Base-by-base conservation (phyloP, 441 rosid species). In the Flueggea neowawraea region DNA sequence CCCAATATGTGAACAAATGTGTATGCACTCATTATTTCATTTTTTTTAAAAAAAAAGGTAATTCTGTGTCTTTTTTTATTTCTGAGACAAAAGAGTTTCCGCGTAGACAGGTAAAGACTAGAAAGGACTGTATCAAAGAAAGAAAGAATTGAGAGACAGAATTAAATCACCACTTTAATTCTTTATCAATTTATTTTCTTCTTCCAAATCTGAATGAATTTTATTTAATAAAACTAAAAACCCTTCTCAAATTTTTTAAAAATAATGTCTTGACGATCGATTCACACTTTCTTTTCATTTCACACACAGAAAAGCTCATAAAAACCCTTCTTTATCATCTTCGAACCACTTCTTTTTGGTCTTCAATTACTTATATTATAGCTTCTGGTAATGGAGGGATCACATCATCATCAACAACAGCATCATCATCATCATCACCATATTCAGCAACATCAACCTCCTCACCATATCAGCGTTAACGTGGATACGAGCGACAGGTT, bases 51-150 rank as follows among this genome's bases (percentile, higher is more conserved):
- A 3, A 5, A 36, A 36, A 36, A 36, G 4, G 41, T 3, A 8
- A 36, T 36, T 8, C 41, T 36, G 9, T 36, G 3, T 36, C 9
- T 36, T 8, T 36, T 5, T 36, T 36, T 36, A 5, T 36, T 8
- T 36, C 41, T 36, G 7, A 36, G 41, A 36, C 41, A 5, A 8
- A 36, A 36, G 41, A 63, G 88, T 86, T 87, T 81, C 63, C 97
- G 96, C 98, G 98, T 88, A 72, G 79, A 84, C 78, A 84, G 97
- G 84, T 90, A 73, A 73, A 76, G 82, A 79, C 78, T 14, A 15
- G 52, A 63, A 56, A 14, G 16, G 71, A 66, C 71, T 60, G 69
- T 59, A 12, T 13, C 41, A 61, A 44, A 59, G 73, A 69, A 73
- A 73, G 72, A 77, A 66, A 53, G 65, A 70, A 22, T 2, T 22